A percentile compares a stretch with the other conserved stretches of the same genome.
These are phyloP conservation scores for Parasarocladium wereldwijsianum DNA, from an alignment of 2,329 filamentous ascomycete species.

Conservation along the genomic window DNA sequence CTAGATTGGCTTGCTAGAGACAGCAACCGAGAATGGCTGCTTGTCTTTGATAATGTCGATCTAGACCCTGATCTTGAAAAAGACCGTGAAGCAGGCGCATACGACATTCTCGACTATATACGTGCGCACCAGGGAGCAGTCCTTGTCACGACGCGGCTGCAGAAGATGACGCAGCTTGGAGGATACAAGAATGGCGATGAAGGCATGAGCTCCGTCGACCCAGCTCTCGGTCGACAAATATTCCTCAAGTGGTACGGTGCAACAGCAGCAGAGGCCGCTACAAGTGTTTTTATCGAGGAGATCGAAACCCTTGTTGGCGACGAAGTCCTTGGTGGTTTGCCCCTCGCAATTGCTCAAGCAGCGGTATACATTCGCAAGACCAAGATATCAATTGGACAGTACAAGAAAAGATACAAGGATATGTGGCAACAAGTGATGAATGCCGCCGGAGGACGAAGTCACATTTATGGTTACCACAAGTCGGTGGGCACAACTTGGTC, in stretches of 20 bases:
- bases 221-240: background rate
- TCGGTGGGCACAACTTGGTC: slow-evolving; percentile 9
- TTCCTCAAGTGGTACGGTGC: slow-evolving; percentile 2
- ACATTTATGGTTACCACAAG: slow-evolving; percentile 7
- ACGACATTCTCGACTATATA: slow-evolving; percentile 11
- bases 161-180: slow-evolving; percentile 9
- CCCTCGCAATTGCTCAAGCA: slow-evolving; percentile 12
- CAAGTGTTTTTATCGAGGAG: background rate
- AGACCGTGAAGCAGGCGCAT: slow-evolving; percentile 8
- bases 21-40: slow-evolving; percentile 16
- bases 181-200: slow-evolving; percentile 9
- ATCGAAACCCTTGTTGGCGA: slow-evolving; percentile 6
- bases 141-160: slow-evolving; percentile 14
- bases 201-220: background rate
- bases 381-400: slow-evolving; percentile 5
- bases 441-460: slow-evolving; percentile 1
- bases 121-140: slow-evolving; percentile 13
- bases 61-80: slow-evolving; percentile 8
- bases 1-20: slow-evolving; percentile 13
- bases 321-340: slow-evolving; percentile 12
- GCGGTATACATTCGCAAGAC: slow-evolving; percentile 10
- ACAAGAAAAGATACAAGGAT: slow-evolving; percentile 8
- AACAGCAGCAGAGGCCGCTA: slow-evolving; percentile 6
- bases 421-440: slow-evolving; percentile 2
- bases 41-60: slow-evolving; percentile 21